Percentiles rank a stretch among this genome's conserved stretches.
Conservation (phyloP, 1,284 basidiomycete genomes). For the Ceratobasidium sp. region DNA sequence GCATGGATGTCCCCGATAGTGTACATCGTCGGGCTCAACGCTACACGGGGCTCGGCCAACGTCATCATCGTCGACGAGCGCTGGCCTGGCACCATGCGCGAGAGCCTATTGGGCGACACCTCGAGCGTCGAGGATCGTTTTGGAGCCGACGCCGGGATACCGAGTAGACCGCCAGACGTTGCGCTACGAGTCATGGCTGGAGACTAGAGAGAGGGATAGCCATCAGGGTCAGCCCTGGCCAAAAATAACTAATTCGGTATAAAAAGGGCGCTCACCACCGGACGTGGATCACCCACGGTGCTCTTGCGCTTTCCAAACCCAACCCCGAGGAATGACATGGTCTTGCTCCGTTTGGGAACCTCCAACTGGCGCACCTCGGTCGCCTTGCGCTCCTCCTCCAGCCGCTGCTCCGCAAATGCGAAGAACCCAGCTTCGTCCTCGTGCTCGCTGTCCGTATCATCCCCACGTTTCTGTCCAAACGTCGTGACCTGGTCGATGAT, state of each 20-base stretch:
- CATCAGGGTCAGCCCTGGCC: background rate
- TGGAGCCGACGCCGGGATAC: background rate
- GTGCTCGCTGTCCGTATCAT: conserved; percentile 24
- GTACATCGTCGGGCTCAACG: conserved; percentile 66
- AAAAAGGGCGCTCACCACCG: conserved; percentile 4
- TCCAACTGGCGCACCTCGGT: conserved; percentile 14
- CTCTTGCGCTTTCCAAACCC: conserved; percentile 38
- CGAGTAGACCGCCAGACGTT: conserved; percentile 15
- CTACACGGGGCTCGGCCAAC: conserved; percentile 17
- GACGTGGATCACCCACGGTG: background rate
- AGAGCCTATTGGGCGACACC: conserved; percentile 10
- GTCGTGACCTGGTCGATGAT: conserved; percentile 14
- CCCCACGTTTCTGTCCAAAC: conserved; percentile 16
- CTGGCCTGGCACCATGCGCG: conserved; percentile 15
- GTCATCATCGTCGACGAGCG: conserved; percentile 31
- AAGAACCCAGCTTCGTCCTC: conserved; percentile 36
- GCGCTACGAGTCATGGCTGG: conserved; percentile 16
- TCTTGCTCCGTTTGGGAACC: conserved; percentile 37
- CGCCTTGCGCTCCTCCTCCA: conserved; percentile 9
- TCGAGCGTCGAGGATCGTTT: conserved; percentile 35
- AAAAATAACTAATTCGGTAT: conserved; percentile 3
- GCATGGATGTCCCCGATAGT: conserved; percentile 61
- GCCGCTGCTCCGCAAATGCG: conserved; percentile 33
- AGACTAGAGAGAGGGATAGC: conserved; percentile 1
- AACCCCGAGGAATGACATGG: conserved; percentile 34